phyloP scores from a whole-genome alignment of 805 yeast genomes.

The Yamadazyma kitorensis region DNA sequence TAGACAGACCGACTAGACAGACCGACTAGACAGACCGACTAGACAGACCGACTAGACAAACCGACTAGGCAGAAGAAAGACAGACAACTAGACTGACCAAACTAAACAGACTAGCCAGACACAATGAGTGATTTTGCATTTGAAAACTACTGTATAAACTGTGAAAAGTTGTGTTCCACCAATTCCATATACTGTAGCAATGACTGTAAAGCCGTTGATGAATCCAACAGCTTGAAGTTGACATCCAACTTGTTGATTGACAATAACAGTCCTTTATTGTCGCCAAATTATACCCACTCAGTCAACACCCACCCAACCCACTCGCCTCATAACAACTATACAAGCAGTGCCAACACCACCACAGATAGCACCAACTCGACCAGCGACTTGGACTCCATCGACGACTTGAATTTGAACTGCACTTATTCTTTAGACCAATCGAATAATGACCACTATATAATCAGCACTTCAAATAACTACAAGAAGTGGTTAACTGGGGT shows the following conservation, averaged over 20 bases:
- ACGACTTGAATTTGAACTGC: slow-evolving; percentile 13
- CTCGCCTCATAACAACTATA: slow-evolving; percentile 2
- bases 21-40: no score
- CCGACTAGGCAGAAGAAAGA: no score
- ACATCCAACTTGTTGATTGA: no score
- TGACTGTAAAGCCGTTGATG: slow-evolving; percentile 33
- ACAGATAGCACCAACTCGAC: no score
- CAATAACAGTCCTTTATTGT: slow-evolving; percentile 29
- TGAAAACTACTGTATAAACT: slow-evolving; percentile 36
- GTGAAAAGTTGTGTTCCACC: slow-evolving; percentile 28
- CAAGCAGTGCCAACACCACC: no score
- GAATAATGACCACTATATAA: slow-evolving; percentile 3
- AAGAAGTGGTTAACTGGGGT: slow-evolving; percentile 16
- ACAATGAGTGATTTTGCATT: slow-evolving; percentile 39
- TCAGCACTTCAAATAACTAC: slow-evolving; percentile 12
- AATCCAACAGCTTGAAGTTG: slow-evolving; percentile 15
- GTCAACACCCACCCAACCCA: no score
- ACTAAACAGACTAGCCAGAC: no score
- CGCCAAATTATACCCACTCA: slow-evolving; percentile 13
- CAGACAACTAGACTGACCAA: no score
- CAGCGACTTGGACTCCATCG: no score
- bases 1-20: no score
- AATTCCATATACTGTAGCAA: slow-evolving; percentile 27
- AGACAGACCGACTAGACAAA: no score
- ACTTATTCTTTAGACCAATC: slow-evolving; percentile 1